phyloP scores from a whole-genome alignment of 129 eudicot genomes.

The Tanacetum coccineum region DNA sequence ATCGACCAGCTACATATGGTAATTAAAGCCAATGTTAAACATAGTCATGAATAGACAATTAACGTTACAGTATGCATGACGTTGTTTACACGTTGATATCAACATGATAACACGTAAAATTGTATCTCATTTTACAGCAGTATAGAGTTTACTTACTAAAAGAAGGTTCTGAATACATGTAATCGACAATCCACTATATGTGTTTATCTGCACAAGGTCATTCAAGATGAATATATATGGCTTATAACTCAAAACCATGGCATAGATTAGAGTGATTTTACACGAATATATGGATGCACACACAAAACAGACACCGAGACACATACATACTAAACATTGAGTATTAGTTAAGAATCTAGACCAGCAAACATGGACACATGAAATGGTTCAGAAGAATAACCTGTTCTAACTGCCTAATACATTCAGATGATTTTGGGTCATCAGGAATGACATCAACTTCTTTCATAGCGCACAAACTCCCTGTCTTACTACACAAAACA shows the following conservation, averaged over 20 bases:
- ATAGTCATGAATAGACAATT: neutral
- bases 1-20: neutral
- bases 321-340: neutral
- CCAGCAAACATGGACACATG: slow-evolving; percentile 2
- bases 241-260: neutral
- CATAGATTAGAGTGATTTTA: too few relatives aligned
- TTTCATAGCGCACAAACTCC: slow-evolving; percentile 89
- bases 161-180: neutral
- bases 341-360: too few relatives aligned
- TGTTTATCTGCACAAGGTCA: neutral
- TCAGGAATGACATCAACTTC: slow-evolving; percentile 80
- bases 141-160: neutral
- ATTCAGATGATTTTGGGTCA: slow-evolving; percentile 70
- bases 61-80: neutral
- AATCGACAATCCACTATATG: neutral
- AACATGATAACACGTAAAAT: neutral
- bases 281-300: slow-evolving; percentile 3
- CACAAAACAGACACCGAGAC: slow-evolving; percentile 1
- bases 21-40: neutral
- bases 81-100: neutral
- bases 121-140: neutral
- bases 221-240: neutral
- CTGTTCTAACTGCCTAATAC: slow-evolving; percentile 89
- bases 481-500: slow-evolving; percentile 55
- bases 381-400: slow-evolving; percentile 32